Evolutionary conservation across 441 rosid species (phyloP).

Genomic region (Euphorbia celastroides): DNA sequence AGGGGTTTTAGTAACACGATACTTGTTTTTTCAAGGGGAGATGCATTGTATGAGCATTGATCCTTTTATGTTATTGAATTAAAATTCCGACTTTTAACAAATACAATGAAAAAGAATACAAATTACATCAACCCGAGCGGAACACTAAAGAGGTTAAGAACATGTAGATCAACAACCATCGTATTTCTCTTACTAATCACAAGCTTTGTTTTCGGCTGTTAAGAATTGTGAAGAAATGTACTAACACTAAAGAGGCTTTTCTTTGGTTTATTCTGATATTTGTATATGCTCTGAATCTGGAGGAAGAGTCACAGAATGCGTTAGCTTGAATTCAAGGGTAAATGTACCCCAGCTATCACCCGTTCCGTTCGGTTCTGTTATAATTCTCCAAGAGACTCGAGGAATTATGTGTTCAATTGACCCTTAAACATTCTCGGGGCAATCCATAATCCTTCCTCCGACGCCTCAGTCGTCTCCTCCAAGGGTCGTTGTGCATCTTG

Average conservation of each 20-base stretch:
- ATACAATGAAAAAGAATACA: too few species aligned
- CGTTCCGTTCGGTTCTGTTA: not conserved
- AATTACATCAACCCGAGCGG: too few species aligned
- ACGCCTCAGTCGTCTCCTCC: constrained; percentile 51
- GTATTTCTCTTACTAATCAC: not conserved
- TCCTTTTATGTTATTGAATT: too few species aligned
- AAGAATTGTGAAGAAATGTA: not conserved
- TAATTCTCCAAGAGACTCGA: not conserved
- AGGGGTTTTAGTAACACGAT: not conserved
- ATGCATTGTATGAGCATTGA: too few species aligned
- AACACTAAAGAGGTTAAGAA: too few species aligned
- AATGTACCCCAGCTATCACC: not conserved
- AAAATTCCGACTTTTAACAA: too few species aligned
- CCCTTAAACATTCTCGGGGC: constrained; percentile 62
- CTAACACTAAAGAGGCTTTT: not conserved
- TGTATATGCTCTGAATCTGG: not conserved
- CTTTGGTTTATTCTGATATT: not conserved
- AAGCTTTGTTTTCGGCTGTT: not conserved
- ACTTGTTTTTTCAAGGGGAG: too few species aligned
- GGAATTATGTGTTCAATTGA: constrained; percentile 20
- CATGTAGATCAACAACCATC: not conserved
- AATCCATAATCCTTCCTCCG: constrained; percentile 54
- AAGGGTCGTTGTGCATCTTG: constrained; percentile 83
- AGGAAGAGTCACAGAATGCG: not conserved
- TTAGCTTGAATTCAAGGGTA: not conserved